These are phyloP conservation scores for Whalleya microplaca DNA, from an alignment of 2,329 filamentous ascomycete genomes.

Conservation along the genomic window DNA sequence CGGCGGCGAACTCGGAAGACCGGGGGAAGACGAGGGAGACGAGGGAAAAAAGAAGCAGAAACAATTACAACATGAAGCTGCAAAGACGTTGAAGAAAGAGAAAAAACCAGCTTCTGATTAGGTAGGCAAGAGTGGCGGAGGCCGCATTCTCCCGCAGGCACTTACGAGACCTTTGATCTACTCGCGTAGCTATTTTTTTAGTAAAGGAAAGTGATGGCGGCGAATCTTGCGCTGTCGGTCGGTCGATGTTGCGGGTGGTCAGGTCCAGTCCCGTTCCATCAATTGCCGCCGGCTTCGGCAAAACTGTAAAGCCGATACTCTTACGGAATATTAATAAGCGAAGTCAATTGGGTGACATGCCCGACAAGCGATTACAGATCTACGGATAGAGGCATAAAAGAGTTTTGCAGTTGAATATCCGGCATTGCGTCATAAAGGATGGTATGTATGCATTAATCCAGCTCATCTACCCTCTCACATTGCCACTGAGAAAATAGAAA, in stretches of 20 bases:
- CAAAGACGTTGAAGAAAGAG: constrained; percentile 15
- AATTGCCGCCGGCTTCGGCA: constrained; percentile 24
- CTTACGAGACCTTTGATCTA: background rate
- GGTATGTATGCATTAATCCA: too few relatives aligned
- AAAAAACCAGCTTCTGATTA: constrained; percentile 17
- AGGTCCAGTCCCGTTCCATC: background rate
- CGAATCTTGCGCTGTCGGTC: constrained; percentile 18
- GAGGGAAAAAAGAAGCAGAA: constrained; percentile 1
- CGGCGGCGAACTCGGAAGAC: background rate
- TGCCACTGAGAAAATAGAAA: too few relatives aligned
- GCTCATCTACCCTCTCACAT: too few relatives aligned
- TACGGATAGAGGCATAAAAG: constrained; percentile 6
- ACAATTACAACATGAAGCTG: constrained; percentile 18
- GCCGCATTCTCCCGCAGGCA: constrained; percentile 21
- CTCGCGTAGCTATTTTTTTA: too few relatives aligned
- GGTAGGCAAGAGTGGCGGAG: constrained; percentile 18
- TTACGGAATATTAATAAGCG: background rate
- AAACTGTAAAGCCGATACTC: constrained; percentile 18
- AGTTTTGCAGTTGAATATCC: constrained; percentile 5
- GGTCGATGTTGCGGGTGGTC: background rate
- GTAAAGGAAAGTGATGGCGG: too few relatives aligned
- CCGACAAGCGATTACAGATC: constrained; percentile 17
- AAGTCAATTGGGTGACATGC: too few relatives aligned
- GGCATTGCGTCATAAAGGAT: too few relatives aligned
- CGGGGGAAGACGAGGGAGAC: background rate